Percentiles rank a stretch among this genome's conserved stretches.
phyloP scores from a whole-genome alignment of 176 grass and related monocot species.

The Dendrocalamus sinicus region DNA sequence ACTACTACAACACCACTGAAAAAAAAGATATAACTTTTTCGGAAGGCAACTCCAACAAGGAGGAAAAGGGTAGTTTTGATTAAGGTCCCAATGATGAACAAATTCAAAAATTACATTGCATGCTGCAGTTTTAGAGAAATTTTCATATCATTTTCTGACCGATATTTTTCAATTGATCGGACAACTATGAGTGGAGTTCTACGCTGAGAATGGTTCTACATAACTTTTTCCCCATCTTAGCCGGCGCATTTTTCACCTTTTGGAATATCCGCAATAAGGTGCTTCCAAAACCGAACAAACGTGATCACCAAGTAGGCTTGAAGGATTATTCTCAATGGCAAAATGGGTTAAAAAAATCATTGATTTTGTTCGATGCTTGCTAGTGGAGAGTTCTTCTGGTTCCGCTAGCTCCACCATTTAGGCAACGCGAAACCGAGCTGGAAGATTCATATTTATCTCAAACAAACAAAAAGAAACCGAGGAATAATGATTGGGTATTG shows the following conservation, averaged over 20 bases:
- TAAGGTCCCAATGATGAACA: background rate
- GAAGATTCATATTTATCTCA: conserved; percentile 28
- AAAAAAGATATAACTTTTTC: background rate
- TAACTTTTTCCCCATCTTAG: background rate
- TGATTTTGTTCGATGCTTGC: background rate
- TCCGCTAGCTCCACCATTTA: background rate
- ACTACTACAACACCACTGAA: background rate
- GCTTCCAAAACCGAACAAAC: background rate
- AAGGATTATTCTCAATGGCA: background rate
- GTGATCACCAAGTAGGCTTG: background rate
- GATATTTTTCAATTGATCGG: background rate
- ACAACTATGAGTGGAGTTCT: background rate
- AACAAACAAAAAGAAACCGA: background rate
- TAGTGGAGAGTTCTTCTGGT: background rate
- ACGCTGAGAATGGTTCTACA: background rate
- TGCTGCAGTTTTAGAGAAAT: background rate
- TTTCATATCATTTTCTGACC: background rate
- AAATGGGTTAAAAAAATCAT: background rate
- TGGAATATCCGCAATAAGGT: background rate
- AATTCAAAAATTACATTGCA: background rate
- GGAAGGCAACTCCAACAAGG: background rate
- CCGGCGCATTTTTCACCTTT: background rate
- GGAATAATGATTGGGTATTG: background rate
- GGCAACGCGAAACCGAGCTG: background rate
- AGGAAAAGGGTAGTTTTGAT: background rate